Evolutionary conservation across 2,329 filamentous ascomycete genomes (phyloP).

Genomic region (Pseudogymnoascus sp.): DNA sequence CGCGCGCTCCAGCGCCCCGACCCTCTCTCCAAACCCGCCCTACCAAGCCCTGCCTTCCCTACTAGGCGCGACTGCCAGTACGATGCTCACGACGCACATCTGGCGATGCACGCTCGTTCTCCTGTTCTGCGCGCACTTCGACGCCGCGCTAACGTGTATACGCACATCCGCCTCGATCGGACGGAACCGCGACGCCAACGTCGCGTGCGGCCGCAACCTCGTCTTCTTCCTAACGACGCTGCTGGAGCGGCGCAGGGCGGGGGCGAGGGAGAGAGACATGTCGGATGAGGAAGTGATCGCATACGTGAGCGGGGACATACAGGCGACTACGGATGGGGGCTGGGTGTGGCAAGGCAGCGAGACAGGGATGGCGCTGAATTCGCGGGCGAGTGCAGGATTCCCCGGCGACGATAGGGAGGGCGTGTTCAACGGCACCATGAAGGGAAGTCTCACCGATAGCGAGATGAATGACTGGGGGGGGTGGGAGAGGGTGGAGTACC

Average conservation of each 20-base stretch:
- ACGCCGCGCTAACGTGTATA: slow-evolving; percentile 63
- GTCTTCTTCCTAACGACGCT: slow-evolving; percentile 70
- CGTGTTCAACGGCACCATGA: slow-evolving; percentile 29
- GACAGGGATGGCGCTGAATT: slow-evolving; percentile 28
- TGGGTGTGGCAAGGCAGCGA: slow-evolving; percentile 75
- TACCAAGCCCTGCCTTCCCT: slow-evolving; percentile 28
- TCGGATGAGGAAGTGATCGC: slow-evolving; percentile 67
- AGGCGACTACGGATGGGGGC: slow-evolving; percentile 64
- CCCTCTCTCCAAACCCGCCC: slow-evolving; percentile 20
- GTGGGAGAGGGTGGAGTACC: slow-evolving; percentile 65
- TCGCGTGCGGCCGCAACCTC: slow-evolving; percentile 71
- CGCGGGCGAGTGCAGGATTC: slow-evolving; percentile 16
- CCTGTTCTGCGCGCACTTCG: slow-evolving; percentile 63
- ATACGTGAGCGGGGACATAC: slow-evolving; percentile 78
- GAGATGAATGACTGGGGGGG: slow-evolving; percentile 65
- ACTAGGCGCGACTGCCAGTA: slow-evolving; percentile 41
- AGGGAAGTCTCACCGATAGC: slow-evolving; percentile 40
- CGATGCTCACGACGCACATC: slow-evolving; percentile 71
- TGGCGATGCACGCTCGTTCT: slow-evolving; percentile 81
- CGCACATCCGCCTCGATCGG: slow-evolving; percentile 63
- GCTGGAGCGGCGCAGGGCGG: slow-evolving; percentile 41
- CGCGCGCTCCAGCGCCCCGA: slow-evolving; percentile 50
- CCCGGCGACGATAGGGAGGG: slow-evolving; percentile 20
- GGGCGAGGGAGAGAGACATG: slow-evolving; percentile 19
- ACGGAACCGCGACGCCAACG: slow-evolving; percentile 60